phyloP scores from a whole-genome alignment of 2,329 filamentous ascomycete genomes.

The Zalaria obscura region DNA sequence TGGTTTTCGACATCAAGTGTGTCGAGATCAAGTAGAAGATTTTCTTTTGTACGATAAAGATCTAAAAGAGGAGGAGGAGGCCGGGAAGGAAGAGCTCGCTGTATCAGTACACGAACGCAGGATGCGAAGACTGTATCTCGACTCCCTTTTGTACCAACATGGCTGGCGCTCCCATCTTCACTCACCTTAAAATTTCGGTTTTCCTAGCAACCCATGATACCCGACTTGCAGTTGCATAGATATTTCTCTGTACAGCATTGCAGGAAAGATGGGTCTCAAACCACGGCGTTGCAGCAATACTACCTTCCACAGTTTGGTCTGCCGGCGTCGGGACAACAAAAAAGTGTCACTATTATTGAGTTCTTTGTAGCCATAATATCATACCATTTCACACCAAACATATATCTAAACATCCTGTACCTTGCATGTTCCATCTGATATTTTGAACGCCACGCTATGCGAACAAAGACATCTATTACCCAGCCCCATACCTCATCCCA shows the following conservation, averaged over 20 bases:
- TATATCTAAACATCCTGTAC: too few species aligned
- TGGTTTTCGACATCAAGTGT: slow-evolving; percentile 67
- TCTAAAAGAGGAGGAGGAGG: not conserved
- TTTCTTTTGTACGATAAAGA: not conserved
- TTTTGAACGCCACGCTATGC: too few species aligned
- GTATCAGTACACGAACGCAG: not conserved
- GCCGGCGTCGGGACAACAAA: too few species aligned
- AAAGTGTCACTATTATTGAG: too few species aligned
- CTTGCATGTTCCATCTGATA: too few species aligned
- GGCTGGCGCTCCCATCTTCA: not conserved
- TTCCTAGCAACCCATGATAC: slow-evolving; percentile 6
- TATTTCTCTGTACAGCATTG: slow-evolving; percentile 3
- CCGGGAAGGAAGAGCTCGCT: not conserved
- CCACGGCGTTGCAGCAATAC: too few species aligned
- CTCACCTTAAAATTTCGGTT: not conserved
- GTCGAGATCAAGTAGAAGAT: slow-evolving; percentile 29
- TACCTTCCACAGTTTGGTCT: too few species aligned
- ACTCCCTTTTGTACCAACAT: slow-evolving; percentile 1
- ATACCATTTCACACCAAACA: too few species aligned
- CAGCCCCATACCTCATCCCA: not conserved
- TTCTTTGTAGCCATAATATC: too few species aligned
- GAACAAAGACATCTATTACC: too few species aligned
- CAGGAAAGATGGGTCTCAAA: slow-evolving; percentile 7
- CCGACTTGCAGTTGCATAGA: slow-evolving; percentile 8
- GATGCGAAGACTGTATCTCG: not conserved